These are phyloP conservation scores for Fusarium heterosporum DNA, from an alignment of 2,329 filamentous ascomycete species.

Conservation along the genomic window DNA sequence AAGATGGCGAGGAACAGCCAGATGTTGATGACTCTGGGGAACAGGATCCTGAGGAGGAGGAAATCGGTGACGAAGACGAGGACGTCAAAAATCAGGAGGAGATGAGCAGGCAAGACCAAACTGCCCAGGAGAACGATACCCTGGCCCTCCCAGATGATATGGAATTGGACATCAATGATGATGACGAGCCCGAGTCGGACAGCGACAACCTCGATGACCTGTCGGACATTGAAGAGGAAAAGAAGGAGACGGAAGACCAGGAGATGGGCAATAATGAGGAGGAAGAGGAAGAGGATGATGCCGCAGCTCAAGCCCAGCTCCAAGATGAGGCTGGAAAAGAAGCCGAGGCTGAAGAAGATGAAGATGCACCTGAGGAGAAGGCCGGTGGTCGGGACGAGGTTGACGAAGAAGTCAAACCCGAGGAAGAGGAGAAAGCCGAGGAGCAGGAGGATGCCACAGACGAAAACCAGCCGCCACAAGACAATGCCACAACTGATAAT, in stretches of 20 bases:
- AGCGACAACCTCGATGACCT: slow-evolving; percentile 70
- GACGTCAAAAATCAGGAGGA: slow-evolving; percentile 67
- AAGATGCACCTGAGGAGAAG: slow-evolving; percentile 64
- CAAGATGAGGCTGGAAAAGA: slow-evolving; percentile 53
- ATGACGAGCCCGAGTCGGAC: slow-evolving; percentile 66
- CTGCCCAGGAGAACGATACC: slow-evolving; percentile 83
- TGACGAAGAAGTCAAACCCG: slow-evolving; percentile 57
- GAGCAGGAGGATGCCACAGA: slow-evolving; percentile 64
- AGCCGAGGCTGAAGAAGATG: slow-evolving; percentile 69
- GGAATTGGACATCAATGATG: slow-evolving; percentile 83
- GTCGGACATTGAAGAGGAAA: slow-evolving; percentile 63
- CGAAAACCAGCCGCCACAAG: slow-evolving; percentile 52
- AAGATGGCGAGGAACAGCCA: slow-evolving; percentile 53
- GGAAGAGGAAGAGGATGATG: slow-evolving; percentile 55
- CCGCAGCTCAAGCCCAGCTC: slow-evolving; percentile 53
- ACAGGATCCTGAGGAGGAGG: slow-evolving; percentile 66
- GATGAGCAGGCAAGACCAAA: slow-evolving; percentile 73
- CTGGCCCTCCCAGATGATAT: slow-evolving; percentile 90
- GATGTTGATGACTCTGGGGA: slow-evolving; percentile 60
- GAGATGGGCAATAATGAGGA: slow-evolving; percentile 54
- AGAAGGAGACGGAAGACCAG: slow-evolving; percentile 53
- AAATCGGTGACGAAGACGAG: slow-evolving; percentile 71
- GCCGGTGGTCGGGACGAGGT: slow-evolving; percentile 56
- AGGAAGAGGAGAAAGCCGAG: slow-evolving; percentile 66
- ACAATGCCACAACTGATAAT: slow-evolving; percentile 64